phyloP scores from a whole-genome alignment of 441 rosid genomes.

The Raphanus hybrid region DNA sequence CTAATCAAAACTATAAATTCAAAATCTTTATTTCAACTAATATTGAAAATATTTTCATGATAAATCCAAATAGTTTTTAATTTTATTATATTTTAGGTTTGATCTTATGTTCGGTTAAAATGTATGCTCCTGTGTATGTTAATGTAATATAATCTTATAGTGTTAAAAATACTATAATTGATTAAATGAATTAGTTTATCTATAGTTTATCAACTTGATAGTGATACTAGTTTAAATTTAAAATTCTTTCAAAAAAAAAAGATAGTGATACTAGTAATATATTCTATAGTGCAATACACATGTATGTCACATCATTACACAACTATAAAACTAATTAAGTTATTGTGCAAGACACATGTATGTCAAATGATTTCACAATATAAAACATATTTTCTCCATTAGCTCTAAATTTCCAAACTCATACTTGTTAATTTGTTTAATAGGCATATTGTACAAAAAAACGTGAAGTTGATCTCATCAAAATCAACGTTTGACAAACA shows the following conservation, averaged over 20 bases:
- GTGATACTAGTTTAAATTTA: not conserved
- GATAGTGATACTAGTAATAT: not conserved
- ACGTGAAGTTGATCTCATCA: not conserved
- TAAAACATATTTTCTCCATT: not conserved
- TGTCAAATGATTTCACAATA: not conserved
- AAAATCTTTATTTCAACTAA: too few relatives aligned
- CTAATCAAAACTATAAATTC: too few relatives aligned
- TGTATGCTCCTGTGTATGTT: too few relatives aligned
- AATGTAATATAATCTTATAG: too few relatives aligned
- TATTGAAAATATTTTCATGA: too few relatives aligned
- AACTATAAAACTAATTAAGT: not conserved
- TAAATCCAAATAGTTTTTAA: too few relatives aligned
- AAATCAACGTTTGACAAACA: not conserved
- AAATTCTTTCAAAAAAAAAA: too few relatives aligned
- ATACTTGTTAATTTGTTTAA: not conserved
- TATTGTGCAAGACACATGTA: not conserved
- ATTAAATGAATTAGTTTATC: too few relatives aligned
- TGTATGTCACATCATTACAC: not conserved
- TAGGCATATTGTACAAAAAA: not conserved
- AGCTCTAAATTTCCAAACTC: not conserved
- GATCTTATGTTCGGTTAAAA: too few relatives aligned
- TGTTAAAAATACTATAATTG: too few relatives aligned
- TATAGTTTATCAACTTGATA: constrained; percentile 7
- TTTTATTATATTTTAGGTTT: too few relatives aligned
- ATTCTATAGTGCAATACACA: not conserved